Evolutionary conservation across 2,329 filamentous ascomycete species (phyloP), one percentile per base, ranked within the genome.

Genomic region (Macrophomina phaseolina): DNA sequence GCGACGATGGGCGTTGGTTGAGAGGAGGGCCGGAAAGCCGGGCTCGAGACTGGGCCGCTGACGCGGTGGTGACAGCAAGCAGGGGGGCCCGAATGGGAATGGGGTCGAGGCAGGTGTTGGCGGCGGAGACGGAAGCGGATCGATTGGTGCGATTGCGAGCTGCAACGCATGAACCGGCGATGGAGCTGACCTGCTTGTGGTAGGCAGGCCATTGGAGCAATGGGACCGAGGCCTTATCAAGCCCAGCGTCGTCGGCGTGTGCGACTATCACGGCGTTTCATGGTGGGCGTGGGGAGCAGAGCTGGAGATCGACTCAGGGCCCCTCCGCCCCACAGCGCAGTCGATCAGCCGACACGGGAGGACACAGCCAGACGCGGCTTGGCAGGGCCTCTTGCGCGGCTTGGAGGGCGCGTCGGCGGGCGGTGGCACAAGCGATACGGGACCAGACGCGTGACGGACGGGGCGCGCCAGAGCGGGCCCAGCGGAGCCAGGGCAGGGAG

Each of bases 211-310:
- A 52, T 64, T 52, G 61, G 61, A 32, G 48, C 48, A 40, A 38
- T 64, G 61, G 61, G 61, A 64, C 61, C 48, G 9, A 46, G 14
- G 34, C 48, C 61, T 64, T 64, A 64, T 64, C 61, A 64, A 64
- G 61, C 60, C 40, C 28, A 9, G 40, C 9, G n/a, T 12, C 7
- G 42, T 23, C 32, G 32, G 32, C 34, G 34, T 51, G 61, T 64
- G 61, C 5, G 34, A 64, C 61, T 52, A 18, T 7, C 32, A 64
- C 28, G 36, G 34, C 48, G 61, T 64, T 64, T 64, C 61, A 64
- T 63, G 32, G 36, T 63, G 60, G 60, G 42, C 40, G 42, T 7
- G 18, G 18, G 40, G 36, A 16, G 3, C 11, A 32, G 32, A 38
- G 51, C 48, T 51, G n/a, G 6, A 16, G 49, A 48, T 34, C 46